A percentile compares a stretch with the other conserved stretches of the same genome.
Conservation (phyloP, 192 early-diverging fungal species). For the Entrophospora sp. region DNA sequence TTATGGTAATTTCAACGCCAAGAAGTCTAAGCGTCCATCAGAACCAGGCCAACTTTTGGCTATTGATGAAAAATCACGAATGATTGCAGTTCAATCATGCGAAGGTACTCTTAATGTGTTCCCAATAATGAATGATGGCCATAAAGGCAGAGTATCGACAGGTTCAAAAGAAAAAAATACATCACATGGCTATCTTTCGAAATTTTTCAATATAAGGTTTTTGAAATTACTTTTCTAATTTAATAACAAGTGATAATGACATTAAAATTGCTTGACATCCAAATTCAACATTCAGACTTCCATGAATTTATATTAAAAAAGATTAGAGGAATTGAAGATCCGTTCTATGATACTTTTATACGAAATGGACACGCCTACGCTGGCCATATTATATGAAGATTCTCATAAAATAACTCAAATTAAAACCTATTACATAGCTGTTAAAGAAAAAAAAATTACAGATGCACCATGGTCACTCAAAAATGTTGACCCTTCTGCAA, state of each 20-base stretch:
- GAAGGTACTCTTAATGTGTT: no score
- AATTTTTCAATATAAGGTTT: no score
- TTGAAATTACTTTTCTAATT: background rate
- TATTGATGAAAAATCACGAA: no score
- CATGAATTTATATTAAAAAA: background rate
- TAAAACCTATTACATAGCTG: slow-evolving; percentile 47
- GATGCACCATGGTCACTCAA: slow-evolving; percentile 26
- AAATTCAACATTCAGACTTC: background rate
- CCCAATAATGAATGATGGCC: no score
- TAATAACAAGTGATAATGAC: background rate
- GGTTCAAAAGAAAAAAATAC: no score
- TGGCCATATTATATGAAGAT: slow-evolving; percentile 55
- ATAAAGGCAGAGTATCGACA: no score
- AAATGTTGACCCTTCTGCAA: slow-evolving; percentile 38
- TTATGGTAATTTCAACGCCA: no score
- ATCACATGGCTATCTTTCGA: no score
- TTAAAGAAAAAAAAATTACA: slow-evolving; percentile 33
- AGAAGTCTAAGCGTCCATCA: no score
- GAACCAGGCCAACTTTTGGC: no score
- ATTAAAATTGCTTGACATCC: background rate
- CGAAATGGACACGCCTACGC: slow-evolving; percentile 21
- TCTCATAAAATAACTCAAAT: slow-evolving; percentile 40
- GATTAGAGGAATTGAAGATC: slow-evolving; percentile 48
- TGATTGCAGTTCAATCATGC: no score
- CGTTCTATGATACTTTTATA: slow-evolving; percentile 42